Conservation (phyloP, 805 yeast species). For the Yarrowia sp. region DNA sequence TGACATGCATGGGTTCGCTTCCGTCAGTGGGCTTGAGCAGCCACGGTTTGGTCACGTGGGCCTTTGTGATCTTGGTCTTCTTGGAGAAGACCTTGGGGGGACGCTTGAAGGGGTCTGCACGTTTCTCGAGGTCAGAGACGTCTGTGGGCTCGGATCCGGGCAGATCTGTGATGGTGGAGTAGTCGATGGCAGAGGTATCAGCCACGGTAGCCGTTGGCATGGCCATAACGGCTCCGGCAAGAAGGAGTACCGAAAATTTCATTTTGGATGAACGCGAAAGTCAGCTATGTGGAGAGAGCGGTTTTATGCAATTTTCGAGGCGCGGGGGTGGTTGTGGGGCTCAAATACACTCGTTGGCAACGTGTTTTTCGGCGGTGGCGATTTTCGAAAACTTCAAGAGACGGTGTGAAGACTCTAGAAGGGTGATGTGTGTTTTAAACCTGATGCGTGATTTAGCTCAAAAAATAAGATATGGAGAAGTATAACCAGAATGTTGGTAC, state of each 20-base stretch:
- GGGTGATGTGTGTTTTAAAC: constrained; percentile 17
- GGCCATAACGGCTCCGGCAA: constrained; percentile 6
- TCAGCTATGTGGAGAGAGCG: too few species aligned
- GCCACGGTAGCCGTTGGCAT: constrained; percentile 9
- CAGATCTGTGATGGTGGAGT: constrained; percentile 10
- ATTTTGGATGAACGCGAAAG: too few species aligned
- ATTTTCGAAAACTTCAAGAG: background rate
- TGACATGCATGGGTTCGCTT: constrained; percentile 42
- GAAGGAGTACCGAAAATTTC: constrained; percentile 11
- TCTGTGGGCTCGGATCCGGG: constrained; percentile 18
- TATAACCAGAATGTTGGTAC: constrained; percentile 10
- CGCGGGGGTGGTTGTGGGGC: background rate
- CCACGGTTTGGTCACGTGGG: constrained; percentile 21
- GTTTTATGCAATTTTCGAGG: background rate
- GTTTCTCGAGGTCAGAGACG: constrained; percentile 11
- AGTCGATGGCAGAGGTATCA: background rate
- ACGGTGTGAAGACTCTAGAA: background rate
- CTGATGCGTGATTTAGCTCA: constrained; percentile 26
- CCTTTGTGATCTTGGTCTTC: constrained; percentile 14
- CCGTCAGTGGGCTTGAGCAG: constrained; percentile 14
- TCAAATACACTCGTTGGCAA: background rate
- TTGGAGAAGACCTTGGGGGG: constrained; percentile 23
- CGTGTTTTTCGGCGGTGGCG: background rate
- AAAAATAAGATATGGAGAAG: constrained; percentile 6
- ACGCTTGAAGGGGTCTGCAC: constrained; percentile 14